These are phyloP conservation scores for Rhodotorula diobovata DNA, from an alignment of 768 basidiomycete species.

Conservation along the genomic window DNA sequence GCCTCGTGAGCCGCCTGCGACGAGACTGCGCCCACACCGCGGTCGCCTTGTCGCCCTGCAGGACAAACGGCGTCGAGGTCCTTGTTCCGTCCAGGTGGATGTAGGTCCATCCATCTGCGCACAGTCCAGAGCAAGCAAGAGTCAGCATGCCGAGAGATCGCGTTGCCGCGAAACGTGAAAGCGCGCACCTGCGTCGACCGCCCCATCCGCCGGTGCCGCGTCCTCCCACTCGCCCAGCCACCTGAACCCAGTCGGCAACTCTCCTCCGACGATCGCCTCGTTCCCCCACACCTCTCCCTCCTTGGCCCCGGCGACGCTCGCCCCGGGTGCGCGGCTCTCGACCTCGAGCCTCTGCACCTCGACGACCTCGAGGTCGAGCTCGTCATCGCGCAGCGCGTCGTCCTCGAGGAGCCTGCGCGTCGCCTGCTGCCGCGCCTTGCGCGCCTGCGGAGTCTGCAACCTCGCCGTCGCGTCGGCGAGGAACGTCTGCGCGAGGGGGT, in stretches of 20 bases:
- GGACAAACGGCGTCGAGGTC: not conserved
- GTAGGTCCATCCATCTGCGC: conserved; percentile 32
- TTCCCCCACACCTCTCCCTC: conserved; percentile 1
- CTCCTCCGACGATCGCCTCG: conserved; percentile 27
- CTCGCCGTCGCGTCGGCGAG: conserved; percentile 1
- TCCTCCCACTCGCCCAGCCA: conserved; percentile 34
- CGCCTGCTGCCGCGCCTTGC: not conserved
- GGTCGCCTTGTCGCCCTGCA: conserved; percentile 16
- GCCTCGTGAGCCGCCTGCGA: conserved; percentile 8
- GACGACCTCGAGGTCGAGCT: conserved; percentile 24
- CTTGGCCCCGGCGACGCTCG: not conserved
- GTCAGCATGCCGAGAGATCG: not conserved
- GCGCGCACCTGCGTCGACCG: conserved; percentile 17
- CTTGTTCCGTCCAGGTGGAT: conserved; percentile 23
- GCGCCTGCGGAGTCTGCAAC: not conserved
- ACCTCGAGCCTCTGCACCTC: conserved; percentile 32
- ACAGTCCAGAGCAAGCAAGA: no score
- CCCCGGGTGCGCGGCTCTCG: conserved; percentile 4
- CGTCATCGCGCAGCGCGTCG: conserved; percentile 27
- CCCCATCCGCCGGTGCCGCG: conserved; percentile 1
- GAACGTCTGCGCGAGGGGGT: conserved; percentile 28
- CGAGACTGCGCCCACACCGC: not conserved
- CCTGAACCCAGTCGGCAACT: conserved; percentile 10
- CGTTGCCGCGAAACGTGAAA: rapidly evolving
- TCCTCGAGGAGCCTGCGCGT: conserved; percentile 22